Evolutionary conservation across 345 rosid species (phyloP).

Genomic region (Eucalyptus victrix): DNA sequence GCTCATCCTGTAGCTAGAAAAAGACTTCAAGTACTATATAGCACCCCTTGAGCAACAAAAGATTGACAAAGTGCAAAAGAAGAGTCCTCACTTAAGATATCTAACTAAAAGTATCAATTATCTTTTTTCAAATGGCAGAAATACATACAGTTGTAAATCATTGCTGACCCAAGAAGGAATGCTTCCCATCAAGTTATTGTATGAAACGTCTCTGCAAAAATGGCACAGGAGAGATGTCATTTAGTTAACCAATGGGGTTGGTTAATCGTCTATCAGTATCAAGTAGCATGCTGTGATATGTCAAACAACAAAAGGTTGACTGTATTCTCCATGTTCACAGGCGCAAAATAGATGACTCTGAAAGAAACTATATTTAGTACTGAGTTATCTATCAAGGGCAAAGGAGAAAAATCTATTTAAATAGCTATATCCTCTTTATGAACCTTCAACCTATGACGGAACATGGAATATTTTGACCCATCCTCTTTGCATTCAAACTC

Average conservation of each 20-base stretch:
- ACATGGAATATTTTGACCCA: not conserved
- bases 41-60: not conserved
- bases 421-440: not conserved
- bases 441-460: not conserved
- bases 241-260: not conserved
- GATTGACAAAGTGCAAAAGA: not conserved
- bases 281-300: not conserved
- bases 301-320: not conserved
- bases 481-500: not conserved
- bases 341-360: not conserved
- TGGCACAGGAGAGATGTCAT: not conserved
- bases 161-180: constrained; percentile 60
- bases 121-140: not conserved
- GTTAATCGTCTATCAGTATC: not conserved
- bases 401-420: not conserved
- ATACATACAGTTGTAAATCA: constrained; percentile 36
- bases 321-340: not conserved
- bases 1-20: not conserved
- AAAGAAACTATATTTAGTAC: not conserved
- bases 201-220: constrained; percentile 65
- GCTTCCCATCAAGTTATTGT: constrained; percentile 54
- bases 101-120: not conserved
- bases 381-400: not conserved
- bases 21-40: not conserved
- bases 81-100: not conserved